Evolutionary conservation across 2,329 filamentous ascomycete species (phyloP).

Genomic region (Ilyonectria robusta): DNA sequence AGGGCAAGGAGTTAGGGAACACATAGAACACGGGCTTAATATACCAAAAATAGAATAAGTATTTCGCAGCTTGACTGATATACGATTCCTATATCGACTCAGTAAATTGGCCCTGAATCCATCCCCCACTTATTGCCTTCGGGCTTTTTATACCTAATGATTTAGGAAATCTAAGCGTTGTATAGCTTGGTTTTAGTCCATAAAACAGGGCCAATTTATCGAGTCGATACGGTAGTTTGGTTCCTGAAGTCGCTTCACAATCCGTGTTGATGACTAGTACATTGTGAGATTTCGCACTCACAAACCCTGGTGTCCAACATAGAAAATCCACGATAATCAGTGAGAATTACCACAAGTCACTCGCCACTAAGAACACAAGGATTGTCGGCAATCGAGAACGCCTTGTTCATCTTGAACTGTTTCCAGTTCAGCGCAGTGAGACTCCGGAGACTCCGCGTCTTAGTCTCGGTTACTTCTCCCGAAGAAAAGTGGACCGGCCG

Average conservation of each 20-base stretch:
- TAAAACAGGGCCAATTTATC: no score
- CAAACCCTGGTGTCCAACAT: not conserved
- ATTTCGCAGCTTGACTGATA: not conserved
- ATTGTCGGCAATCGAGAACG: not conserved
- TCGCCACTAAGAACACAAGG: not conserved
- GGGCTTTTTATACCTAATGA: no score
- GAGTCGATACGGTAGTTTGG: no score
- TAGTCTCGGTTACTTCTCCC: conserved; percentile 26
- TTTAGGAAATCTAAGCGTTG: no score
- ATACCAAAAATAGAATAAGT: not conserved
- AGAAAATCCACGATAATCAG: not conserved
- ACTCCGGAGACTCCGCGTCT: not conserved
- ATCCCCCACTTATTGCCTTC: no score
- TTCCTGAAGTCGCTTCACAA: not conserved
- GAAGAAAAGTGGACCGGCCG: conserved; percentile 23
- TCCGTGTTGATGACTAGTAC: not conserved
- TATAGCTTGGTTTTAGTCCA: no score
- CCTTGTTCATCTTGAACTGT: not conserved
- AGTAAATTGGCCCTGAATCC: no score
- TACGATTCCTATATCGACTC: no score
- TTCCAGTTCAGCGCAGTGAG: not conserved
- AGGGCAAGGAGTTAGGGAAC: not conserved
- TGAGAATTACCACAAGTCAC: not conserved
- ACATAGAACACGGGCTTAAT: not conserved
- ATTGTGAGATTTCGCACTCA: not conserved